Base-by-base conservation (phyloP, 148 eudicot genomes). In the Chenopodium formosanum region DNA sequence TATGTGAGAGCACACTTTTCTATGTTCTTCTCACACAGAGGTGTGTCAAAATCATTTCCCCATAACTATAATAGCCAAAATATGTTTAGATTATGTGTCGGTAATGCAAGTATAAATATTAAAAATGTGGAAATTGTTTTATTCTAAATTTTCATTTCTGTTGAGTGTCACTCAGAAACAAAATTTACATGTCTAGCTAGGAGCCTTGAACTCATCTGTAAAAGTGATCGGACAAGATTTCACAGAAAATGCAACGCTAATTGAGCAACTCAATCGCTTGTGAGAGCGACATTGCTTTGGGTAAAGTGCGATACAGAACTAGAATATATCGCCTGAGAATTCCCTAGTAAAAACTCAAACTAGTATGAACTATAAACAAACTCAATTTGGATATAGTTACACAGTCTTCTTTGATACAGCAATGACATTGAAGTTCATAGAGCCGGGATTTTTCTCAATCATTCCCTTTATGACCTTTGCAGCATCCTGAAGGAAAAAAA, bases 371-470 rank as follows among this genome's bases (percentile, higher is more conserved):
- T 46, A 37, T 29, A 69, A 6, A 47, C 69, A 52, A 73, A 22
- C 76, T 75, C 53, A 13, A 11, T 50, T 40, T 40, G 37, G 52
- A 32, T 47, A 48, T 11, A 82, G 76, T 80, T 78, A 58, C 34
- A 52, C 80, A 34, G 80, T 76, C 71, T 87, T 92, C 92, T 91
- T 94, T 34, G 99, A 89, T 77, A 96, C 67, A 64, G 94, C 95
- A 22, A 96, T 96, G 46, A 96, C 95, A 66, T 91, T 96, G 91
- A 94, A 96, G 88, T 91, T 96, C 84, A 92, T 74, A 0, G 97
- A 91, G 79, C 88, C 86, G 0, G 98, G 99, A 75, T 92, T 96
- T 79, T 90, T 92, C 87, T 87, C 79, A 22, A 92, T 91, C 69
- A 92, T 82, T 80, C 85, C 85, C 84, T 88, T 88, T 80, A 96